phyloP scores from a whole-genome alignment of 768 basidiomycete genomes.

The Mycena olivaceomarginata region DNA sequence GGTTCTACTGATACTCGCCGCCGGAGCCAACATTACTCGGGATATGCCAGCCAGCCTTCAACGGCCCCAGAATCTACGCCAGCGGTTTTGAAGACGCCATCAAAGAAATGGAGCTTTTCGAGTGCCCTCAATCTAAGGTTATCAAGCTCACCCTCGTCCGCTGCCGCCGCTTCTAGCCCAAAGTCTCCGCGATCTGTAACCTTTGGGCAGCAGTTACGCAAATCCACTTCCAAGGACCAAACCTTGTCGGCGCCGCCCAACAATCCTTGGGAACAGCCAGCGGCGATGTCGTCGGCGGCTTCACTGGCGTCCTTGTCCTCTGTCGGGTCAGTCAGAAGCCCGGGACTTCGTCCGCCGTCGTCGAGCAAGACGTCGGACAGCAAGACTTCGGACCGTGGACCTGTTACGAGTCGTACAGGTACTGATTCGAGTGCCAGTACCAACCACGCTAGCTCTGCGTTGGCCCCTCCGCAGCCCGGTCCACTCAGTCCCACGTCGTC shows the following conservation, averaged over 20 bases:
- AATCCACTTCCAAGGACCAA: conserved; percentile 82
- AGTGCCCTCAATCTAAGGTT: conserved; percentile 87
- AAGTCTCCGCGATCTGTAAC: conserved; percentile 80
- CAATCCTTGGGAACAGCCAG: conserved; percentile 80
- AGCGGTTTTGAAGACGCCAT: conserved; percentile 82
- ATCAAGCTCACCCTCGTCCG: conserved; percentile 78
- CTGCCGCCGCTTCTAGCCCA: conserved; percentile 64
- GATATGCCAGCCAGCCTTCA: conserved; percentile 58
- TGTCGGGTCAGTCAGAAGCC: conserved; percentile 76
- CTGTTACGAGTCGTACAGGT: conserved; percentile 78
- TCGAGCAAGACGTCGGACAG: conserved; percentile 48
- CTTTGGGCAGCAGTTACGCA: conserved; percentile 81
- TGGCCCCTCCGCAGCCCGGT: conserved; percentile 71
- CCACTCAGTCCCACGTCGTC: conserved; percentile 87
- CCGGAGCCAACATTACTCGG: conserved; percentile 63
- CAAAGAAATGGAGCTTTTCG: conserved; percentile 99
- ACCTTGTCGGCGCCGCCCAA: conserved; percentile 62
- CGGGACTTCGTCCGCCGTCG: conserved; percentile 63
- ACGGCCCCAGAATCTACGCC: conserved; percentile 66
- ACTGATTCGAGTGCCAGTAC: conserved; percentile 88
- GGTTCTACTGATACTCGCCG: conserved; percentile 56
- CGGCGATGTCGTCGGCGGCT: conserved; percentile 87
- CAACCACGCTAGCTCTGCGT: conserved; percentile 72
- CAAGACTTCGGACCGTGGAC: conserved; percentile 80
- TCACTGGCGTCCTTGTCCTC: conserved; percentile 87